phyloP scores from a whole-genome alignment of 2,329 filamentous ascomycete genomes.

The Colletotrichum sansevieriae region DNA sequence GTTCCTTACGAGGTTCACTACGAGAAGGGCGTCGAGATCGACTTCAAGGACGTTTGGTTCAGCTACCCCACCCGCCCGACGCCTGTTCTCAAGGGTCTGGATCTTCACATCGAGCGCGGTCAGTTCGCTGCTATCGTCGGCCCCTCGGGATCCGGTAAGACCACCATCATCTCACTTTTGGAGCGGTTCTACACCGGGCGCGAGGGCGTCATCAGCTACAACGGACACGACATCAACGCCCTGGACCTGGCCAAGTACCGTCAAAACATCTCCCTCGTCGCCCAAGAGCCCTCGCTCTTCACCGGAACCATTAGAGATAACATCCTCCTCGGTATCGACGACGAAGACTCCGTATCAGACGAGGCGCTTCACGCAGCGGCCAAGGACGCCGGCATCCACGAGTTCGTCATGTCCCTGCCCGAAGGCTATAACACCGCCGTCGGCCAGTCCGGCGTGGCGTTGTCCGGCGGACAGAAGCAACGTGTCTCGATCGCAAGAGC shows the following conservation, averaged over 20 bases:
- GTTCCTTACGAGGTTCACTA: slow-evolving; percentile 42
- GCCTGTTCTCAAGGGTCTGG: slow-evolving; percentile 39
- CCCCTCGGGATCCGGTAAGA: slow-evolving; percentile 59
- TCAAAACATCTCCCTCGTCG: slow-evolving; percentile 54
- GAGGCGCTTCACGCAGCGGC: slow-evolving; percentile 28
- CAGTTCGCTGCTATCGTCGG: slow-evolving; percentile 80
- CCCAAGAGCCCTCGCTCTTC: slow-evolving; percentile 57
- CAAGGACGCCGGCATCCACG: slow-evolving; percentile 72
- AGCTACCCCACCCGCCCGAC: slow-evolving; percentile 35
- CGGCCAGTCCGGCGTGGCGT: slow-evolving; percentile 29
- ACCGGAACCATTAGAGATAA: slow-evolving; percentile 54
- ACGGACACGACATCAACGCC: slow-evolving; percentile 48
- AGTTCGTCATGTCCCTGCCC: slow-evolving; percentile 77
- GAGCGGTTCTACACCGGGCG: slow-evolving; percentile 46
- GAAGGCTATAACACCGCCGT: slow-evolving; percentile 65
- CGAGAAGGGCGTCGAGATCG: slow-evolving; percentile 41
- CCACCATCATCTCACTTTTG: slow-evolving; percentile 48
- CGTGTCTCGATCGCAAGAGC: slow-evolving; percentile 60
- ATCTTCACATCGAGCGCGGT: slow-evolving; percentile 59
- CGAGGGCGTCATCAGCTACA: slow-evolving; percentile 47
- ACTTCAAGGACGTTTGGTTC: slow-evolving; percentile 43
- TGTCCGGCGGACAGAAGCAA: slow-evolving; percentile 70
- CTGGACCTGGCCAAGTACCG: slow-evolving; percentile 48
- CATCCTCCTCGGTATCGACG: slow-evolving; percentile 43
- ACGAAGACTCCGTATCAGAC: slow-evolving; percentile 34